These are phyloP conservation scores for Boletus sp. DNA, from an alignment of 768 basidiomycete species.

Conservation along the genomic window DNA sequence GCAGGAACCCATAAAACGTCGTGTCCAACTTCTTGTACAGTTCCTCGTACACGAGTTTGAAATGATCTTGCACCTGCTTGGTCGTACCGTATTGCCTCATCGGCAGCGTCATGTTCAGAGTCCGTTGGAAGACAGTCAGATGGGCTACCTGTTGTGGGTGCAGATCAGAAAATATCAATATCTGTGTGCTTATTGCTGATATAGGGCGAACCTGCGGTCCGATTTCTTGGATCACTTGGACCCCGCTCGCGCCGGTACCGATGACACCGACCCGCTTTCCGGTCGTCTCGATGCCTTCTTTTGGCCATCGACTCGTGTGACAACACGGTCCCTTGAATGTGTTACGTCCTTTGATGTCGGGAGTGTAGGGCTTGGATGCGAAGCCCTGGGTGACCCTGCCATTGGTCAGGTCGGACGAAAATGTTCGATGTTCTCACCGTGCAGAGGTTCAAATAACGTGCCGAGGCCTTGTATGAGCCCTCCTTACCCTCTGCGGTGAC, in stretches of 20 bases:
- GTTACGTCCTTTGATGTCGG: conserved; percentile 10
- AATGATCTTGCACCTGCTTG: conserved; percentile 5
- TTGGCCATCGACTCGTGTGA: conserved; percentile 13
- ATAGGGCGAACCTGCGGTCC: conserved; percentile 8
- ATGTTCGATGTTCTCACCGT: neutral
- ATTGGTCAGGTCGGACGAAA: neutral
- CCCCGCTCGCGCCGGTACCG: conserved; percentile 13
- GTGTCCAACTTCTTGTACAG: neutral
- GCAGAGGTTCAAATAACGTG: conserved; percentile 8
- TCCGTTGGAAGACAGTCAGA: conserved; percentile 15
- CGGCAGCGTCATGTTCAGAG: conserved; percentile 12
- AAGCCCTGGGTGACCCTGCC: neutral
- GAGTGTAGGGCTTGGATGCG: conserved; percentile 8
- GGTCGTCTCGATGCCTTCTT: conserved; percentile 2
- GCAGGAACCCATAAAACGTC: neutral
- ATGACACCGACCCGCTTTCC: conserved; percentile 14
- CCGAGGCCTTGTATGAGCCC: neutral
- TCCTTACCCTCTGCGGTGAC: conserved; percentile 4
- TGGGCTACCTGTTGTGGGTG: conserved; percentile 2
- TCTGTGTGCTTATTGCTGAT: neutral
- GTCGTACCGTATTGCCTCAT: conserved; percentile 4
- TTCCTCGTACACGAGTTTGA: conserved; percentile 12
- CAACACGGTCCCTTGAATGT: conserved; percentile 6
- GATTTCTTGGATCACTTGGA: conserved; percentile 13
- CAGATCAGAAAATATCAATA: too few species aligned